phyloP scores from a whole-genome alignment of 202 grass and related monocot genomes.

The Carex arenaria region DNA sequence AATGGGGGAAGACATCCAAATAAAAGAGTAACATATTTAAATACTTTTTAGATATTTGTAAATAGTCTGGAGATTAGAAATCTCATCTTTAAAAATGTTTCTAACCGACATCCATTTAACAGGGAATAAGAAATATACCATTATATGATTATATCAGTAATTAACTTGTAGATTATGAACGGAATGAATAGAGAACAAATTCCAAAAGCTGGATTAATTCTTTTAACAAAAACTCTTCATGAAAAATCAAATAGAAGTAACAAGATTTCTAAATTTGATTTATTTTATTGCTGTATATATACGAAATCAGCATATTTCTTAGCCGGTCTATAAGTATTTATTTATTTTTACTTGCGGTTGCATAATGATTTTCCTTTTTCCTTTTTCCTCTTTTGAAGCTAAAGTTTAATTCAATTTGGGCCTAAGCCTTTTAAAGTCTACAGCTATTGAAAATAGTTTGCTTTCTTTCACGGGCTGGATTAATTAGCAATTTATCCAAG shows the following conservation, averaged over 20 bases:
- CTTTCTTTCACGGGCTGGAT: neutral
- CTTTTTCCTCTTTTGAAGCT: neutral
- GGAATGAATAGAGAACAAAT: neutral
- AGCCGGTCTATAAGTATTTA: neutral
- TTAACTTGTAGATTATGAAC: neutral
- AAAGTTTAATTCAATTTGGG: neutral
- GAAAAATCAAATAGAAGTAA: neutral
- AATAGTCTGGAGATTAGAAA: too few relatives aligned
- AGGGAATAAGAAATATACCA: too few relatives aligned
- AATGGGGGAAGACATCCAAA: too few relatives aligned
- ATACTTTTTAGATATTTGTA: too few relatives aligned
- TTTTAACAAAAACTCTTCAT: neutral
- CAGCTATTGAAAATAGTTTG: neutral
- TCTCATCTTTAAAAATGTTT: too few relatives aligned
- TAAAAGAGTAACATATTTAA: too few relatives aligned
- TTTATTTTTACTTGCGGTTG: neutral
- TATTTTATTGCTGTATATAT: neutral
- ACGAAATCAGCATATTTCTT: neutral
- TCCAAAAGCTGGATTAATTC: neutral
- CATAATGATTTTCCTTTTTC: neutral
- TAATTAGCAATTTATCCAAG: neutral
- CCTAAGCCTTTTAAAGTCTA: neutral
- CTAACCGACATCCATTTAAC: too few relatives aligned
- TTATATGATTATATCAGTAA: too few relatives aligned
- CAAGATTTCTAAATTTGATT: neutral